phyloP scores from a whole-genome alignment of 192 early-diverging fungal species.

The Linnemannia zychae region DNA sequence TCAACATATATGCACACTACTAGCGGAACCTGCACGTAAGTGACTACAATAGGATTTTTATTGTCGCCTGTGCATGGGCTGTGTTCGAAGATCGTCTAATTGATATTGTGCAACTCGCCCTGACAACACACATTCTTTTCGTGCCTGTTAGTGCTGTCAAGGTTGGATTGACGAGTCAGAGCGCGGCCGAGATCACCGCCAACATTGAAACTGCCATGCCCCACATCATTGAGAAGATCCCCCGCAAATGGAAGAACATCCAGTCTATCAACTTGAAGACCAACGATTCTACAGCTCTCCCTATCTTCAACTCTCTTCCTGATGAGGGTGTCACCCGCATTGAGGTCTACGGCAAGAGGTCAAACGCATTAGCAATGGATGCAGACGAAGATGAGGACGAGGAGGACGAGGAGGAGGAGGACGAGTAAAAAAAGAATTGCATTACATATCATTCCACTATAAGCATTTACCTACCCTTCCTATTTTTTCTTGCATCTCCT shows the following conservation, averaged over 20 bases:
- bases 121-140: slow-evolving; percentile 22
- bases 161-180: slow-evolving; percentile 76
- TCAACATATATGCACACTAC: slow-evolving; percentile 75
- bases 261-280: slow-evolving; percentile 91
- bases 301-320: slow-evolving; percentile 83
- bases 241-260: slow-evolving; percentile 87
- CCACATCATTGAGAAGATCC: slow-evolving; percentile 73
- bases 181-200: slow-evolving; percentile 72
- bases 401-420: slow-evolving; percentile 43
- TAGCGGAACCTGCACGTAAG: slow-evolving; percentile 75
- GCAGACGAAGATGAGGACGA: slow-evolving; percentile 47
- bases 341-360: slow-evolving; percentile 22
- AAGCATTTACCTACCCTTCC: not conserved
- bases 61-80: not conserved
- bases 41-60: not conserved
- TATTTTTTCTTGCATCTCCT: not conserved
- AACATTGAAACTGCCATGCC: slow-evolving; percentile 81
- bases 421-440: slow-evolving; percentile 18
- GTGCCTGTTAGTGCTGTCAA: slow-evolving; percentile 71
- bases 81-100: not conserved
- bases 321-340: slow-evolving; percentile 51
- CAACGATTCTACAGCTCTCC: slow-evolving; percentile 81
- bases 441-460: not conserved
- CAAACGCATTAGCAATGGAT: slow-evolving; percentile 20
- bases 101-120: not conserved